Conservation (phyloP, 2,329 filamentous ascomycete genomes). For the Zymoseptoria pseudotritici region DNA sequence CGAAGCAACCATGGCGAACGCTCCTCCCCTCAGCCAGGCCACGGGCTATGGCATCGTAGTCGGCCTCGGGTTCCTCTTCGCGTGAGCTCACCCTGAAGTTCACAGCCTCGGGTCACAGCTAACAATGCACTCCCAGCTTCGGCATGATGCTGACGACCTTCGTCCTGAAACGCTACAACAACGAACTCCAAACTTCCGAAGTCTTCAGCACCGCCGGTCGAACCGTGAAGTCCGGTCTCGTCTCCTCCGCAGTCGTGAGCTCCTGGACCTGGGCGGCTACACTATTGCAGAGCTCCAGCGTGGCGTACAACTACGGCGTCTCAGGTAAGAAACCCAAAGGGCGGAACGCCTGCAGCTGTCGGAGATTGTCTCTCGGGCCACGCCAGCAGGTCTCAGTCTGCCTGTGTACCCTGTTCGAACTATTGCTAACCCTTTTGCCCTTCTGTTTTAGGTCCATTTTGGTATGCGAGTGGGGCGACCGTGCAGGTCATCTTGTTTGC, state of each 20-base stretch:
- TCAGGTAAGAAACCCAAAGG: not conserved
- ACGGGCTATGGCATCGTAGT: conserved; percentile 74
- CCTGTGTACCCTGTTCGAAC: too few species aligned
- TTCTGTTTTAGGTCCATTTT: conserved; percentile 52
- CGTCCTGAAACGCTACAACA: conserved; percentile 60
- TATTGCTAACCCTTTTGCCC: too few species aligned
- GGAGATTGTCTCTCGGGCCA: too few species aligned
- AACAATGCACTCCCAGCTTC: conserved; percentile 34
- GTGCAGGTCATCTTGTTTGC: conserved; percentile 87
- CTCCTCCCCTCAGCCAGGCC: conserved; percentile 45
- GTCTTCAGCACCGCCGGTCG: conserved; percentile 87
- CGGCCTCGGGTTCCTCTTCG: conserved; percentile 66
- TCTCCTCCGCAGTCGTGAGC: conserved; percentile 82
- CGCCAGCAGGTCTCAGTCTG: too few species aligned
- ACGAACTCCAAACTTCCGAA: conserved; percentile 81
- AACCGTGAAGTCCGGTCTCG: conserved; percentile 81
- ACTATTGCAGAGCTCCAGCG: conserved; percentile 52
- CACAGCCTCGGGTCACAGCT: not conserved
- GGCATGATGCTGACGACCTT: conserved; percentile 70
- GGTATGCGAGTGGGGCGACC: conserved; percentile 61
- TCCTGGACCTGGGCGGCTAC: conserved; percentile 82
- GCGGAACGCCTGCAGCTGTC: too few species aligned
- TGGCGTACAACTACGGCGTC: conserved; percentile 64
- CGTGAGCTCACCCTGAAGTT: conserved; percentile 32
- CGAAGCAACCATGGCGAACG: conserved; percentile 12